These are phyloP conservation scores for Phytophthora pistaciae DNA, from an alignment of 352 stramenopile species.

Conservation along the genomic window DNA sequence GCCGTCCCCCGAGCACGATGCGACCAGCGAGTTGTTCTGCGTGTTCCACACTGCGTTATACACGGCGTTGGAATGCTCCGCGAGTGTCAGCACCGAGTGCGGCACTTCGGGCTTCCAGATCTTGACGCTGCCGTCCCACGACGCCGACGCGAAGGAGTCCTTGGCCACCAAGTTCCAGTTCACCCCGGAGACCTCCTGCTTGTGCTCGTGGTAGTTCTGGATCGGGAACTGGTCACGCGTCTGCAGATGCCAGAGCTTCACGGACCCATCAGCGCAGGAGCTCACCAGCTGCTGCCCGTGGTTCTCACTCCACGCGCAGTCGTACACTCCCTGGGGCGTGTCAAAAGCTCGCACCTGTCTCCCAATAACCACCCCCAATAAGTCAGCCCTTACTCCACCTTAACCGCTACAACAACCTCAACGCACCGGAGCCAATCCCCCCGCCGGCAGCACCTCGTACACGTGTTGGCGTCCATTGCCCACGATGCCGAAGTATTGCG, in stretches of 20 bases:
- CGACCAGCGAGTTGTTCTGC: slow-evolving; percentile 69
- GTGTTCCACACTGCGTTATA: slow-evolving; percentile 91
- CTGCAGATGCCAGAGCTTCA: slow-evolving; percentile 93
- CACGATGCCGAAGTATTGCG: slow-evolving; percentile 95
- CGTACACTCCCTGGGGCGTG: slow-evolving; percentile 90
- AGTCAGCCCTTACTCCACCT: not conserved
- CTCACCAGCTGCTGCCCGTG: slow-evolving; percentile 89
- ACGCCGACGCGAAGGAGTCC: slow-evolving; percentile 86
- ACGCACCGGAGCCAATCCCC: slow-evolving; percentile 67
- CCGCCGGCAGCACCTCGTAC: slow-evolving; percentile 76
- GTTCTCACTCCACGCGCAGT: slow-evolving; percentile 92
- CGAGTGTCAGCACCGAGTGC: slow-evolving; percentile 79
- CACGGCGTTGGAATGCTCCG: slow-evolving; percentile 79
- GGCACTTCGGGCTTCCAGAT: slow-evolving; percentile 84
- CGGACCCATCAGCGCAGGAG: slow-evolving; percentile 83
- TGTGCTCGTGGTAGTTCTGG: slow-evolving; percentile 88
- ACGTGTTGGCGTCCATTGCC: slow-evolving; percentile 91
- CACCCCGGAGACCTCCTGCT: slow-evolving; percentile 87
- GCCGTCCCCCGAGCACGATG: slow-evolving; percentile 83
- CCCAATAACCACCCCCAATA: not conserved
- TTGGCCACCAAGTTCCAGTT: slow-evolving; percentile 94
- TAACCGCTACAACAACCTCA: not conserved
- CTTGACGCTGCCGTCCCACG: slow-evolving; percentile 90
- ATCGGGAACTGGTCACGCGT: slow-evolving; percentile 91
- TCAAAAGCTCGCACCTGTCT: slow-evolving; percentile 87